Evolutionary conservation across 495 filamentous ascomycete genomes (phyloP), one percentile per base, ranked within the genome.

Genomic region (Acidomyces sp.): DNA sequence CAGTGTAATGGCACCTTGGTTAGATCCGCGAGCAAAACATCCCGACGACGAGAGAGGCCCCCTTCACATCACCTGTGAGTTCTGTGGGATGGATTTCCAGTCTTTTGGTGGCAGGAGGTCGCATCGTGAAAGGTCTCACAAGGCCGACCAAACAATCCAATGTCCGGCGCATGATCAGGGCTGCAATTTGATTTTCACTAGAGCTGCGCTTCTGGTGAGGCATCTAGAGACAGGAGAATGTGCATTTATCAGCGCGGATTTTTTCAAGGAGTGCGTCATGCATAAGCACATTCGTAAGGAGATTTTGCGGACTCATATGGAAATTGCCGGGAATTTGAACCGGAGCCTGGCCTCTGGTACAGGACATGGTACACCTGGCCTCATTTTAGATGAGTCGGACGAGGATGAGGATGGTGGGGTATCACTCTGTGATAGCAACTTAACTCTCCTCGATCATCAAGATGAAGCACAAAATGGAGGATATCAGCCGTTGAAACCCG

Each of bases 191-290:
- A 36, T 46, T 2, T 78, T 71, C 54, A 53, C 49, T 9, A 59
- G 51, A 30, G 73, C 71, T 1, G 47, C 55, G 5, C 53, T 38
- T 6, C 39, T 70, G 6, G 63, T 75, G 34, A 49, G 48, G n/a
- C 74, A 78, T 40, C 59, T 74, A 18, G 69, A 75, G 41, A 41
- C 53, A 6, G 61, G 62, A n/a, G 51, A 63, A 6, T 75, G 73
- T 42, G 26, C 30, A 3, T 37, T 16, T 0, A 63, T 68, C 21
- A 38, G 38, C 4, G 15, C 45, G 3, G n/a, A 40, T 2, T 46
- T 60, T 6, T 61, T 71, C 20, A 41, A 58, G 2, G 52, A 53
- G 19, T 53, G 61, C 27, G 60, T 63, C 33, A 40, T 55, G n/a
- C 60, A 62, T 26, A 66, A 65, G 28, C 35, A 58, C 11, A 53